phyloP scores from a whole-genome alignment of 23 red algal genomes.

The Agarophyton chilense region DNA sequence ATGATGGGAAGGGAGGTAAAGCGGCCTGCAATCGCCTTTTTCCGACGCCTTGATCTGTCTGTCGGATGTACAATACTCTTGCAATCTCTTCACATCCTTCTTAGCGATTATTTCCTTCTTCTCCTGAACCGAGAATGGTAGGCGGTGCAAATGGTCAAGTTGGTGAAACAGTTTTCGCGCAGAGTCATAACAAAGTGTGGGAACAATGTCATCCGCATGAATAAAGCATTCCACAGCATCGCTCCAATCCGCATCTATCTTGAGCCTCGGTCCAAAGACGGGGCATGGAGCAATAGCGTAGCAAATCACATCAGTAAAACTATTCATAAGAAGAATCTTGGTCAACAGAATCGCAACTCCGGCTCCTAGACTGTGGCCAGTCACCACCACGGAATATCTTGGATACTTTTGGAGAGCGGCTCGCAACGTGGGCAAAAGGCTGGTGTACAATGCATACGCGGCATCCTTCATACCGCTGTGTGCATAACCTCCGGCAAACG shows the following conservation, averaged over 20 bases:
- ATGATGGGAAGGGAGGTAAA: conserved; percentile 45
- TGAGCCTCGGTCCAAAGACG: conserved; percentile 59
- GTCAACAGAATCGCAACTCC: conserved; percentile 76
- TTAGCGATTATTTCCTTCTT: conserved; percentile 41
- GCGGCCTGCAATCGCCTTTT: conserved; percentile 6
- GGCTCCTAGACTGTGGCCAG: conserved; percentile 78
- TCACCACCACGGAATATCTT: conserved; percentile 52
- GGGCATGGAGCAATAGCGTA: conserved; percentile 83
- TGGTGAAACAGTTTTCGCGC: conserved; percentile 44
- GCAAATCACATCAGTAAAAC: conserved; percentile 55
- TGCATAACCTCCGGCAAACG: conserved; percentile 69
- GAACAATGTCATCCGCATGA: conserved; percentile 75
- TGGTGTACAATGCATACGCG: conserved; percentile 48
- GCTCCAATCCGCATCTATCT: conserved; percentile 75
- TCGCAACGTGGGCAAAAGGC: conserved; percentile 46
- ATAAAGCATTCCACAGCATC: conserved; percentile 74
- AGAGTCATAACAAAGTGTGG: conserved; percentile 64
- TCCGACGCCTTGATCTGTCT: background rate
- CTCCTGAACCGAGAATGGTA: conserved; percentile 20
- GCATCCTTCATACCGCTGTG: conserved; percentile 82
- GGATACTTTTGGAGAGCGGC: conserved; percentile 27
- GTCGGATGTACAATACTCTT: background rate
- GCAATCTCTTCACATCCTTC: background rate
- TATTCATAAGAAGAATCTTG: conserved; percentile 59
- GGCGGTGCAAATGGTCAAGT: conserved; percentile 27